Evolutionary conservation across 2,329 filamentous ascomycete species (phyloP).

Genomic region (Cercospora sesami): DNA sequence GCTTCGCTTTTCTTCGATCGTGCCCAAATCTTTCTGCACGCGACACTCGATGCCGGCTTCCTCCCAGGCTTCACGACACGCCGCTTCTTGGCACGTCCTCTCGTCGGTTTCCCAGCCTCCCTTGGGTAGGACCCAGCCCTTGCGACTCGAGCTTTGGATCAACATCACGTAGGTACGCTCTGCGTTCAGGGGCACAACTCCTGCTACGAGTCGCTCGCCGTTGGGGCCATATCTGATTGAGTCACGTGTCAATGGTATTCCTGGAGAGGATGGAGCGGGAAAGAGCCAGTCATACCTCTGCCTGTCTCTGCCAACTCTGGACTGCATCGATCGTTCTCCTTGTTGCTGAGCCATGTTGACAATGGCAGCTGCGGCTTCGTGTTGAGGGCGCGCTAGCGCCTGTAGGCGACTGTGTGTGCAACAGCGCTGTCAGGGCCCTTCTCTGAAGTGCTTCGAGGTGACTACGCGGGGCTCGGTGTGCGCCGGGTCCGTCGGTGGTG

Average conservation of each 20-base stretch:
- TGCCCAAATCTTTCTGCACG: slow-evolving; percentile 80
- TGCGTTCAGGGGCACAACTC: slow-evolving; percentile 82
- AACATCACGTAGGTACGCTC: slow-evolving; percentile 88
- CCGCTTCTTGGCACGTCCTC: slow-evolving; percentile 78
- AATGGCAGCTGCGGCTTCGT: background rate
- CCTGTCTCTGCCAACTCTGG: slow-evolving; percentile 73
- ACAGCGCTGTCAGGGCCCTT: background rate
- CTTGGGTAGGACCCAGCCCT: slow-evolving; percentile 95
- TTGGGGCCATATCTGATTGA: slow-evolving; percentile 78
- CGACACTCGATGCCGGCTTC: slow-evolving; percentile 89
- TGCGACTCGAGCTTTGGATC: slow-evolving; percentile 87
- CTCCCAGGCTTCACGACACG: slow-evolving; percentile 91
- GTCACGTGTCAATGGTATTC: slow-evolving; percentile 24
- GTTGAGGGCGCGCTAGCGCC: background rate
- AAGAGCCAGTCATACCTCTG: slow-evolving; percentile 55
- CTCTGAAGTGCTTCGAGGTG: background rate
- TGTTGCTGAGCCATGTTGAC: slow-evolving; percentile 46
- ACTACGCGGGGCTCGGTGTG: background rate
- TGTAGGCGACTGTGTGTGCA: background rate
- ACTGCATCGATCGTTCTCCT: slow-evolving; percentile 57
- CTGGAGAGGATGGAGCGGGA: background rate
- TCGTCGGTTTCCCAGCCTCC: slow-evolving; percentile 98
- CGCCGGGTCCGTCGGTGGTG: background rate
- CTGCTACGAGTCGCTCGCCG: slow-evolving; percentile 92
- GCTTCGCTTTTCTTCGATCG: slow-evolving; percentile 77